phyloP scores from a whole-genome alignment of 2,329 filamentous ascomycete species.

The Trichoderma citrinoviride region DNA sequence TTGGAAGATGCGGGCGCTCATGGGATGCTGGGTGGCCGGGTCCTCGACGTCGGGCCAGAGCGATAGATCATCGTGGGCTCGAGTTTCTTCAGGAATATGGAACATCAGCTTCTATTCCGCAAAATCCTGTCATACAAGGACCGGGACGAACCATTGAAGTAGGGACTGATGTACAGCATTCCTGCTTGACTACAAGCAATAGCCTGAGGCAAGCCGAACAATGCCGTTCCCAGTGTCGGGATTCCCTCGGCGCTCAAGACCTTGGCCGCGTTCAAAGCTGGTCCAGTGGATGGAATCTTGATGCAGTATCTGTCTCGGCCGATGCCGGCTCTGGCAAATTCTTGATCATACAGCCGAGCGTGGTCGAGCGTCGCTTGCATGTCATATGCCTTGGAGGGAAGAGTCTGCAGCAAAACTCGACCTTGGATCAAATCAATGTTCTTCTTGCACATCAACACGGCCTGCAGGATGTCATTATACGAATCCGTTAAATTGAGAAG shows the following conservation, averaged over 20 bases:
- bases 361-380: constrained; percentile 45
- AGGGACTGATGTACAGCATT: constrained; percentile 49
- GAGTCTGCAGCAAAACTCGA: constrained; percentile 49
- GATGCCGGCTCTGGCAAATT: constrained; percentile 46
- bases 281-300: constrained; percentile 50
- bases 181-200: constrained; percentile 49
- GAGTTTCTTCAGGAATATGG: constrained; percentile 35
- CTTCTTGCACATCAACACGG: constrained; percentile 45
- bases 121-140: background rate
- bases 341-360: constrained; percentile 45
- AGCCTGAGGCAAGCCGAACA: constrained; percentile 48
- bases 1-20: constrained; percentile 46
- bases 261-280: constrained; percentile 44
- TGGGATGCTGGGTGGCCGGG: constrained; percentile 47
- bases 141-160: constrained; percentile 43
- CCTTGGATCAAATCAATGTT: constrained; percentile 36
- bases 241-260: constrained; percentile 45
- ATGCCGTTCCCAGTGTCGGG: constrained; percentile 46
- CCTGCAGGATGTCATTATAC: constrained; percentile 27
- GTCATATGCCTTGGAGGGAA: constrained; percentile 47
- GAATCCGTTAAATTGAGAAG: background rate
- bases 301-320: constrained; percentile 47
- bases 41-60: constrained; percentile 49
- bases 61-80: constrained; percentile 42
- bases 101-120: background rate